These are phyloP conservation scores for Leishmania arabica DNA, from an alignment of 208 protist genomes.

Conservation along the genomic window DNA sequence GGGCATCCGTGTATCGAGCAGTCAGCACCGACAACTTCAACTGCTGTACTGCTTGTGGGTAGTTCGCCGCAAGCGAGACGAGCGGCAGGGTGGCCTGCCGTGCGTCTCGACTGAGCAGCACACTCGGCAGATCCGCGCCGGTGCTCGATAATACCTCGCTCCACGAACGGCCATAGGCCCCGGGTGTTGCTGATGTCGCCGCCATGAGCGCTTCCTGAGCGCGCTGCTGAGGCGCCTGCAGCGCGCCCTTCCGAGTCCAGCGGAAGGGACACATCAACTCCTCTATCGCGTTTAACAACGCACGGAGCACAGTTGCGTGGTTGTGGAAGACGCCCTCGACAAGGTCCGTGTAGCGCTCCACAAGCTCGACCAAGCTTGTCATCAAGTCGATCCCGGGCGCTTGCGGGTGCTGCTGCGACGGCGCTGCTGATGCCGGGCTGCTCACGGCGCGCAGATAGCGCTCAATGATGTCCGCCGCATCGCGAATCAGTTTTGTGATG, in stretches of 20 bases:
- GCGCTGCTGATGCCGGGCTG: neutral
- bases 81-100: conserved; percentile 36
- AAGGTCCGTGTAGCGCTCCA: conserved; percentile 39
- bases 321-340: conserved; percentile 41
- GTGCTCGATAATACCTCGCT: neutral
- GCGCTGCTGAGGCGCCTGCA: conserved; percentile 29
- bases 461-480: conserved; percentile 30
- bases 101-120: conserved; percentile 56
- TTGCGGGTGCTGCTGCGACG: conserved; percentile 12
- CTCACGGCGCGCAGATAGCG: conserved; percentile 25
- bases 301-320: conserved; percentile 38
- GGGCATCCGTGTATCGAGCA: conserved; percentile 49
- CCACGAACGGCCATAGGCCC: neutral
- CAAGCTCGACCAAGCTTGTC: conserved; percentile 25
- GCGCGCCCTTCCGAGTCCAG: conserved; percentile 43
- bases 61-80: conserved; percentile 16
- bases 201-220: conserved; percentile 25
- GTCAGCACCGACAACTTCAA: conserved; percentile 45
- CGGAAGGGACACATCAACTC: conserved; percentile 50
- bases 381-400: conserved; percentile 33
- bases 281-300: conserved; percentile 50
- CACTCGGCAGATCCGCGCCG: conserved; percentile 34
- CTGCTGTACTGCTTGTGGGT: conserved; percentile 21
- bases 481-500: conserved; percentile 49
- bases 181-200: neutral